phyloP scores from a whole-genome alignment of 1,284 basidiomycete genomes.

The Pyrrhoderma lamaoense region DNA sequence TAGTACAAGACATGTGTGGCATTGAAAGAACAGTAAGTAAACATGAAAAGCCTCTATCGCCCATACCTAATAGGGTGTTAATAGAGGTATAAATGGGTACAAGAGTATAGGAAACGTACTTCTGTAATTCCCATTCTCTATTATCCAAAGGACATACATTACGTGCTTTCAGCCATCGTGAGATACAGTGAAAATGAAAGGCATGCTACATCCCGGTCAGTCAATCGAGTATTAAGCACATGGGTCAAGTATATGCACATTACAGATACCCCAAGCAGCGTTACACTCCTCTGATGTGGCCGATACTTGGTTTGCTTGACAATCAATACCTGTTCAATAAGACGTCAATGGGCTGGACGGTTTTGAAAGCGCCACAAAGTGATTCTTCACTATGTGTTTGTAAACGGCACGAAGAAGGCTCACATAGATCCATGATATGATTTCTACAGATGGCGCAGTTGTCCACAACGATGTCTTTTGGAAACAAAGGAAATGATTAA shows the following conservation, averaged over 20 bases:
- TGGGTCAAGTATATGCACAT: constrained; percentile 48
- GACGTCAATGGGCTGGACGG: background rate
- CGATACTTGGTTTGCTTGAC: constrained; percentile 97
- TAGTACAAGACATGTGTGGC: background rate
- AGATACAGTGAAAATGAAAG: constrained; percentile 99
- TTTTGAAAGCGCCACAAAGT: constrained; percentile 1
- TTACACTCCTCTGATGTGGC: constrained; percentile 97
- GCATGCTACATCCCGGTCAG: constrained; percentile 63
- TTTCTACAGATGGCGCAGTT: constrained; percentile 96
- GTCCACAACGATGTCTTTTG: constrained; percentile 85
- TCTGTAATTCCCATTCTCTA: constrained; percentile 91
- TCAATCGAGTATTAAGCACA: background rate
- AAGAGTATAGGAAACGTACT: constrained; percentile 45
- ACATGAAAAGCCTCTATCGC: constrained; percentile 9
- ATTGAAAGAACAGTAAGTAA: background rate
- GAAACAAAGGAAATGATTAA: background rate
- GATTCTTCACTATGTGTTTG: background rate
- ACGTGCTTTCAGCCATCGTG: constrained; percentile 97
- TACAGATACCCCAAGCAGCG: constrained; percentile 99
- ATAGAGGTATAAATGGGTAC: background rate
- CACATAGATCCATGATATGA: constrained; percentile 98
- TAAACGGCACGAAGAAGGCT: constrained; percentile 26
- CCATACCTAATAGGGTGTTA: constrained; percentile 14
- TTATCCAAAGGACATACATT: constrained; percentile 99
- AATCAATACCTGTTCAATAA: constrained; percentile 81